Evolutionary conservation across 164 flowering plant genomes (phyloP), one percentile per base, ranked within the genome.

Genomic region (Piper betle): DNA sequence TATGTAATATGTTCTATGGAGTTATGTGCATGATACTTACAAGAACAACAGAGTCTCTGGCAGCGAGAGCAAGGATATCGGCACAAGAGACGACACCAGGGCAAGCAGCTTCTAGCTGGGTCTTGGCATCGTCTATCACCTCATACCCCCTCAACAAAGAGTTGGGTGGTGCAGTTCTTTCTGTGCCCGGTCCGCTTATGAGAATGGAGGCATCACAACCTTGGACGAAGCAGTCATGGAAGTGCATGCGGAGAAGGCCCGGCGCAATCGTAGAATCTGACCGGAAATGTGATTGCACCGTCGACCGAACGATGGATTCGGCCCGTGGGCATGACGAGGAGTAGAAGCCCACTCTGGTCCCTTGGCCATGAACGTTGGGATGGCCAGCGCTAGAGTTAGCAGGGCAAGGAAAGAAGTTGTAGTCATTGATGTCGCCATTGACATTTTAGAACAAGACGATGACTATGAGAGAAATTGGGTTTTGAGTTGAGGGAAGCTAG

Each of bases 1-100:
- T 16, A 15, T n/a, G n/a, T 15, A 20, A 53, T n/a, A 17, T 53
- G 19, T 4, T 12, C 4, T 5, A 15, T 18, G 4, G 5, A 53
- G 4, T 3, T 15, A 53, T 15, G 13, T 15, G n/a, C 2, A 20
- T 17, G 33, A 18, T 38, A 63, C 41, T 66, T 74, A 84, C 94
- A 77, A 76, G 40, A 53, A 77, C 78, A 0, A 83, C 88, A 0
- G 88, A 64, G 25, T 87, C 86, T n/a, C 86, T 79, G 17, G 86
- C 81, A n/a, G 84, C 83, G 4, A 87, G 71, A 4, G 86, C 80
- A 11, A 84, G 78, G 61, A 84, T 83, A 65, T 83, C 88, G 11
- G 88, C 90, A 41, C 94, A 84, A 2, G 94, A 87, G 58, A 84
- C 90, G 0, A 80, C 75, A 5, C 82, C 81, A 12, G 94, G 90